phyloP scores from a whole-genome alignment of 495 filamentous ascomycete species.

The Xylaria venustula region DNA sequence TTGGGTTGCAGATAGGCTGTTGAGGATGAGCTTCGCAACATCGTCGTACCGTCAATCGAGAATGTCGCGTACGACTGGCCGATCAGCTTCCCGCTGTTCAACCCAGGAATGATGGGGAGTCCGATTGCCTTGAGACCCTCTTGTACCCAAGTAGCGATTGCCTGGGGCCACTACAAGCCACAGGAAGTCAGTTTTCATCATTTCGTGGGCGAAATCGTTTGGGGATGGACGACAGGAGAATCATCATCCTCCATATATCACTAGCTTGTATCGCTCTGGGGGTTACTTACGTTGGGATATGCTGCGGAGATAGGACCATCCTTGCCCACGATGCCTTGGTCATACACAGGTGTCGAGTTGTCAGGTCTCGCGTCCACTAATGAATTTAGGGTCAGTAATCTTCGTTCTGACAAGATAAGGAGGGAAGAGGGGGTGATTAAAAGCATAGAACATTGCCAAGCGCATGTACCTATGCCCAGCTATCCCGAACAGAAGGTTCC shows the following conservation, averaged over 20 bases:
- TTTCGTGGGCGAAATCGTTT: too few species aligned
- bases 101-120: conserved; percentile 27
- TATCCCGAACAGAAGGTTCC: too few species aligned
- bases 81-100: conserved; percentile 34
- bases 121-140: conserved; percentile 35
- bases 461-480: too few species aligned
- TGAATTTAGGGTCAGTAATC: not conserved
- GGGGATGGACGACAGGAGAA: too few species aligned
- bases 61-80: conserved; percentile 29
- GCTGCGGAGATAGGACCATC: conserved; percentile 20
- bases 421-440: too few species aligned
- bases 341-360: conserved; percentile 28
- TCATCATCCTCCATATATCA: too few species aligned
- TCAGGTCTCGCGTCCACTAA: conserved; percentile 16
- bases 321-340: conserved; percentile 18
- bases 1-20: conserved; percentile 20
- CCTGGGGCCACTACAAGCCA: conserved; percentile 14
- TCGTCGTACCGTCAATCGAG: conserved; percentile 26
- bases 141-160: conserved; percentile 32
- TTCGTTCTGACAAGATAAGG: not conserved
- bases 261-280: not conserved
- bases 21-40: conserved; percentile 22
- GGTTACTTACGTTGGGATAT: conserved; percentile 11
- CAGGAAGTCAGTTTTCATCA: too few species aligned
- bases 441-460: not conserved